Evolutionary conservation across 331 rosid species (phyloP), one percentile per base, ranked within the genome.

Genomic region (Rosa hybrid): DNA sequence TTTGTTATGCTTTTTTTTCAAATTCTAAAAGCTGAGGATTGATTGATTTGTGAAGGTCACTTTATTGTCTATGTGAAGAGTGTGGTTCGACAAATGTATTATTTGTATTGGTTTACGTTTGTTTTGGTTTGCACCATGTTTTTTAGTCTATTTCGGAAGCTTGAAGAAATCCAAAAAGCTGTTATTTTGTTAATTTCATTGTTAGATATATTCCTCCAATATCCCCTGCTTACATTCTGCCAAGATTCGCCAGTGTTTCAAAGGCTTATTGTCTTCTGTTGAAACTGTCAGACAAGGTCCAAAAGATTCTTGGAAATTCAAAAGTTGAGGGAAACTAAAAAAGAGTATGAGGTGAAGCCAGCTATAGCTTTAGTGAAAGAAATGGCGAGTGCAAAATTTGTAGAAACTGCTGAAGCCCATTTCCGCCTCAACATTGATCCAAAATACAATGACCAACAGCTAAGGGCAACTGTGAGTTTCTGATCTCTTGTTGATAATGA

Each of bases 261-360:
- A 77, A 20, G 7, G 57, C 73, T 78, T 20, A 79, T 68, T 53
- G 46, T 82, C 74, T 85, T 68, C 64, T 77, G 41, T 64, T 84
- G 27, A 63, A n/a, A 81, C 75, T 77, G 81, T 57, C 94, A 96
- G 99, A 80, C 80, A 18, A 89, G 97, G 75, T 95, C 99, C 21
- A 95, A 95, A 88, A 95, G 99, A 81, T 95, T 95, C 90, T 85
- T 95, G 91, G 99, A 95, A 83, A 87, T 95, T 87, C 99, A 95
- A 83, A 86, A 89, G 57, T 77, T 95, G 86, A 89, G 96, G 89
- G 99, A 93, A 84, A 84, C 51, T 74, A 95, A 95, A 86, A 87
- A 86, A 77, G 99, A 93, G 71, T 91, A 95, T 4, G 98, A 91
- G 80, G 50, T 93, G 88, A 84, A 83, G 68, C 84, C 94, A 10